Percentiles rank a stretch among this genome's conserved stretches.
Conservation (phyloP, 148 eudicot genomes). For the Diospyros lotus region DNA sequence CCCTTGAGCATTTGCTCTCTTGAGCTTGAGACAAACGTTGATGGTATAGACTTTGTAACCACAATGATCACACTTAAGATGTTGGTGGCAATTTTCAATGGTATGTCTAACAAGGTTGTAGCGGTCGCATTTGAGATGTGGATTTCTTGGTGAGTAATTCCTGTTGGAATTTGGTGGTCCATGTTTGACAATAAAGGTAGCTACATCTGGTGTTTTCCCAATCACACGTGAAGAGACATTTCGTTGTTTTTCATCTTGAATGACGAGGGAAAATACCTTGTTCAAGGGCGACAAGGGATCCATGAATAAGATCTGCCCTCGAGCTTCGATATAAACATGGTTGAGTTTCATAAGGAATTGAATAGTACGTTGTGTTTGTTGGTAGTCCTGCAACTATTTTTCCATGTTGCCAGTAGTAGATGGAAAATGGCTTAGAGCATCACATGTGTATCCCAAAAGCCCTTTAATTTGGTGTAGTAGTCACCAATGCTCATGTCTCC, state of each 20-base stretch:
- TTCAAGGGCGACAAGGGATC: neutral
- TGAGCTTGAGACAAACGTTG: neutral
- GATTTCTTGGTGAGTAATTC: neutral
- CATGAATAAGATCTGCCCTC: constrained; percentile 4
- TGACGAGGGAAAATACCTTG: constrained; percentile 1
- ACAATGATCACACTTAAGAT: constrained; percentile 5
- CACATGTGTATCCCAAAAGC: neutral
- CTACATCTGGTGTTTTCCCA: neutral
- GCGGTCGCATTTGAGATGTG: neutral
- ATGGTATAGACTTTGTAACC: neutral
- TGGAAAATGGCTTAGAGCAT: constrained; percentile 2
- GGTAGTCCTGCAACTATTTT: neutral
- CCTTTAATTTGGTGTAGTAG: constrained; percentile 10
- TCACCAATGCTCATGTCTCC: constrained; percentile 12
- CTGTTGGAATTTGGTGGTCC: neutral
- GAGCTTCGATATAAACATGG: neutral
- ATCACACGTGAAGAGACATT: neutral
- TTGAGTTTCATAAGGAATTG: neutral
- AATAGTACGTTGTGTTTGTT: neutral
- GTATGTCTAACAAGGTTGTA: constrained; percentile 5
- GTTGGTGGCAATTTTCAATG: neutral
- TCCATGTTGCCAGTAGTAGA: neutral
- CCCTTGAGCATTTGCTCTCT: neutral
- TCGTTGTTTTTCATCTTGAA: neutral
- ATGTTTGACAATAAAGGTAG: neutral